These are phyloP conservation scores for Nigrospora osmanthi DNA, from an alignment of 2,329 filamentous ascomycete genomes.

Conservation along the genomic window DNA sequence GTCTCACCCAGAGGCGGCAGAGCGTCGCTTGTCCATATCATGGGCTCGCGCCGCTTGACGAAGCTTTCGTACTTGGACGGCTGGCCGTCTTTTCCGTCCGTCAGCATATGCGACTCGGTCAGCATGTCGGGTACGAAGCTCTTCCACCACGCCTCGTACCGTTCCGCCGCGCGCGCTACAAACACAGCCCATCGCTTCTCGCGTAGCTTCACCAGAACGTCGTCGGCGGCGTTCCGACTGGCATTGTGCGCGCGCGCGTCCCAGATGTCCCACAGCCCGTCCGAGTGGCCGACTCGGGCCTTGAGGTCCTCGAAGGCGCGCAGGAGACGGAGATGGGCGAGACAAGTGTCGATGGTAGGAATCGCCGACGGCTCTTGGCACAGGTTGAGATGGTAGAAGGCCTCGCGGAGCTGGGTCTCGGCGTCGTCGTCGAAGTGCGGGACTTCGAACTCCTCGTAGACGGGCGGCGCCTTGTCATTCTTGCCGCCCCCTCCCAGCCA, in stretches of 20 bases:
- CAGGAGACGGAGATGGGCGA: constrained; percentile 64
- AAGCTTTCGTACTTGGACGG: constrained; percentile 19
- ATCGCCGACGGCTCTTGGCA: not conserved
- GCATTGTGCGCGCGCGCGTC: constrained; percentile 29
- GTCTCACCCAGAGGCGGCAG: constrained; percentile 47
- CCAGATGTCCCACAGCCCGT: constrained; percentile 56
- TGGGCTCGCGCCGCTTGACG: constrained; percentile 14
- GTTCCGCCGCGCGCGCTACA: constrained; percentile 54
- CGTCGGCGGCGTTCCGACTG: constrained; percentile 10
- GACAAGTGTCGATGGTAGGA: constrained; percentile 40
- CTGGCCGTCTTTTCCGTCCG: not conserved
- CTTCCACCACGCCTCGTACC: constrained; percentile 58
- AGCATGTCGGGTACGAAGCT: constrained; percentile 18
- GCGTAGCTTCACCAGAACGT: constrained; percentile 40
- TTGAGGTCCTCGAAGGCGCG: constrained; percentile 57
- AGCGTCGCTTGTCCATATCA: constrained; percentile 26
- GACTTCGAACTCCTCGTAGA: not conserved
- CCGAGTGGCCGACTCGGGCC: constrained; percentile 53
- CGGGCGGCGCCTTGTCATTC: not conserved
- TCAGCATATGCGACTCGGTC: constrained; percentile 22
- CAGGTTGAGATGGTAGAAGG: constrained; percentile 1
- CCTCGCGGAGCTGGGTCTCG: not conserved
- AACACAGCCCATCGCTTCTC: constrained; percentile 67
- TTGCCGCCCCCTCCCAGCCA: not conserved
- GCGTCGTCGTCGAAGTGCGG: not conserved